A percentile compares a stretch with the other conserved stretches of the same genome.
phyloP scores from a whole-genome alignment of 768 basidiomycete species.

The Tephrocybe sp. region DNA sequence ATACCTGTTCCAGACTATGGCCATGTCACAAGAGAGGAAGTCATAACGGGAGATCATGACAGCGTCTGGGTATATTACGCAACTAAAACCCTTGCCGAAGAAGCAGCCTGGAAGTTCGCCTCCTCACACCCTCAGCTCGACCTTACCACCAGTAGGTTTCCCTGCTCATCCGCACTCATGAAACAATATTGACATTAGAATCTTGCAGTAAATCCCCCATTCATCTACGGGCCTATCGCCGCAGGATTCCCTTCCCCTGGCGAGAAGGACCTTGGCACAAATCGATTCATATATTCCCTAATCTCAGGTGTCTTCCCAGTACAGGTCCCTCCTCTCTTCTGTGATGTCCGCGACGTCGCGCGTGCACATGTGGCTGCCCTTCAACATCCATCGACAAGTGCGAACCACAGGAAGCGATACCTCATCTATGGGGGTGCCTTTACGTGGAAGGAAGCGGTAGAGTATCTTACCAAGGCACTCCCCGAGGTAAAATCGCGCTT shows the following conservation, averaged over 20 bases:
- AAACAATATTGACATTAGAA: too few relatives aligned
- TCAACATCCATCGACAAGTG: neutral
- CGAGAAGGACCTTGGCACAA: constrained; percentile 1
- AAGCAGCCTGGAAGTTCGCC: constrained; percentile 36
- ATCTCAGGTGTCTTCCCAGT: neutral
- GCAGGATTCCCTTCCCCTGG: constrained; percentile 7
- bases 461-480: neutral
- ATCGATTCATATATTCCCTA: neutral
- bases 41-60: constrained; percentile 9
- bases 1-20: constrained; percentile 5
- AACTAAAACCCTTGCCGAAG: constrained; percentile 18
- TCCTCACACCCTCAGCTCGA: constrained; percentile 35
- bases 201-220: constrained; percentile 20
- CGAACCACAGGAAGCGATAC: constrained; percentile 14
- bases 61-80: constrained; percentile 5
- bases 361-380: constrained; percentile 10
- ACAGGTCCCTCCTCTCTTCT: constrained; percentile 5
- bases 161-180: too few relatives aligned
- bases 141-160: constrained; percentile 27
- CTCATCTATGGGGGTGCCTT: constrained; percentile 2
- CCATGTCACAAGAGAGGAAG: constrained; percentile 4
- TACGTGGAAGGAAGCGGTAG: neutral
- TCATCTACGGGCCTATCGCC: constrained; percentile 13
- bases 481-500: neutral
- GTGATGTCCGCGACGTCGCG: constrained; percentile 14